Evolutionary conservation across 2,329 filamentous ascomycete species (phyloP), one percentile per base, ranked within the genome.

Genomic region (Alternaria alternata): DNA sequence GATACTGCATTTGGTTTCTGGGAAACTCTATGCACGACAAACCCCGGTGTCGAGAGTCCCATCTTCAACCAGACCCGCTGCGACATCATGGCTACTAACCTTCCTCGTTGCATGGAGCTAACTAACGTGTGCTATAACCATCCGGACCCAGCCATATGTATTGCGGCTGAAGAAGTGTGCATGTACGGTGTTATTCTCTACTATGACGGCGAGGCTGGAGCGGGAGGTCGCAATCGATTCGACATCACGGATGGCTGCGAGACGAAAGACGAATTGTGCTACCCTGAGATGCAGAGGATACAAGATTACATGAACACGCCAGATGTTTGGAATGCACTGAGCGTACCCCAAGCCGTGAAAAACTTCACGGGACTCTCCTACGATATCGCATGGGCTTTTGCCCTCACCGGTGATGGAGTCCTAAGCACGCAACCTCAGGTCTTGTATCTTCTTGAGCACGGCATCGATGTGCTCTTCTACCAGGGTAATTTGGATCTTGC

Each of bases 21-120:
- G 77, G 81, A 83, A 60, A 83, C 81, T 0, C 78, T 83, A 4
- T 83, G 81, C 65, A 82, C 80, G 0, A 82, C 79, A 2, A 81
- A 82, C 41, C 80, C 81, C 0, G 81, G 81, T 7, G 74, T 83
- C 20, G 44, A 75, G 1, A 61, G 68, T 5, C 81, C 81, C 5
- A 64, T 83, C 2, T 82, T 83, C 67, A 83, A 83, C 55, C 63
- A 76, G 36, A 83, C 81, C 0, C 75, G 80, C 24, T 83, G 82
- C 62, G 79, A 83, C 58, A 81, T 81, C 54, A 81, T 83, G 62
- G 81, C 82, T 2, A 69, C 75, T 4, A 78, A 80, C 44, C 70
- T 85, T 30, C 82, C 82, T 5, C 78, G 82, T 20, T 82, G 81
- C 62, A 77, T 82, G 66, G 71, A 80, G 1, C 71, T 85, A 0